Percentiles rank a stretch among this genome's conserved stretches.
phyloP scores from a whole-genome alignment of 805 yeast species.

The Clavispora santaluciae region DNA sequence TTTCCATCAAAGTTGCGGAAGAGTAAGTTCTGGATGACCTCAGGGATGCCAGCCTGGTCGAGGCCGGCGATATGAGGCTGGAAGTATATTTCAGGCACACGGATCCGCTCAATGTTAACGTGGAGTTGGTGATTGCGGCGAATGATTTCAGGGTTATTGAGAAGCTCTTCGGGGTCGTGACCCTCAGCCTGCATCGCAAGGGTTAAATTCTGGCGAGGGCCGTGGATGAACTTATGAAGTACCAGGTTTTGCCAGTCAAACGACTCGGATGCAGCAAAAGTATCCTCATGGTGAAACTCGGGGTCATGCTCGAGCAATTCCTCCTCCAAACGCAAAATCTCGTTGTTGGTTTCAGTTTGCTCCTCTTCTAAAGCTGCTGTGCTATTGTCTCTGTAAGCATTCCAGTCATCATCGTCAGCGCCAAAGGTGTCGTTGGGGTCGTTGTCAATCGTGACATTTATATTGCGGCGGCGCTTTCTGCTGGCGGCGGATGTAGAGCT shows the following conservation, averaged over 20 bases:
- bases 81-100: conserved; percentile 88
- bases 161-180: conserved; percentile 37
- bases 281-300: conserved; percentile 77
- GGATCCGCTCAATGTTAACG: conserved; percentile 81
- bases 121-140: conserved; percentile 89
- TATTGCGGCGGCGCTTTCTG: conserved; percentile 39
- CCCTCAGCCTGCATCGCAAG: conserved; percentile 40
- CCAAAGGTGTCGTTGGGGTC: conserved; percentile 95
- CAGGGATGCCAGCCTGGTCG: conserved; percentile 92
- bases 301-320: conserved; percentile 81
- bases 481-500: conserved; percentile 43
- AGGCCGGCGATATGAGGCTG: conserved; percentile 93
- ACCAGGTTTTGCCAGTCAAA: conserved; percentile 81
- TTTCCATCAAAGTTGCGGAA: conserved; percentile 54
- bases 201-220: conserved; percentile 80
- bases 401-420: conserved; percentile 94
- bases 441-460: conserved; percentile 68
- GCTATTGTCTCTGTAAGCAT: conserved; percentile 78
- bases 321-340: conserved; percentile 60
- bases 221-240: conserved; percentile 81
- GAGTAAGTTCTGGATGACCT: conserved; percentile 64
- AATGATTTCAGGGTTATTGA: conserved; percentile 55
- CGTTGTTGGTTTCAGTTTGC: conserved; percentile 67
- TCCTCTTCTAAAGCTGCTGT: conserved; percentile 73
- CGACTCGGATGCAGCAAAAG: conserved; percentile 61